Evolutionary conservation across 2,329 filamentous ascomycete species (phyloP).

Genomic region (Pseudogymnoascus sp.): DNA sequence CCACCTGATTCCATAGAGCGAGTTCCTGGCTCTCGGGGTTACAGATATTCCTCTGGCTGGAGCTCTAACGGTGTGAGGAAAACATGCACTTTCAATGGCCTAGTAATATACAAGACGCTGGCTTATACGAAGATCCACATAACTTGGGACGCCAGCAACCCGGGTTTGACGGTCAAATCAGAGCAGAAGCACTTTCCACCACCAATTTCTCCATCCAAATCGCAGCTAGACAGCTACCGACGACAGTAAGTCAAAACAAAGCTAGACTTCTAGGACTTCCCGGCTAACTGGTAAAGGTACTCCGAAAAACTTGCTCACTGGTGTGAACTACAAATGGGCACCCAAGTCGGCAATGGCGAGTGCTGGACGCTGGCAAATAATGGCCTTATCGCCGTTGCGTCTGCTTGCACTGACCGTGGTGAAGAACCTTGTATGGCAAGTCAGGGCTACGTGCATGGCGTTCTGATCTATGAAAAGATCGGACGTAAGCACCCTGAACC

Average conservation of each 20-base stretch:
- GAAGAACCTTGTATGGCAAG: slow-evolving; percentile 30
- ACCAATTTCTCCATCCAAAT: slow-evolving; percentile 22
- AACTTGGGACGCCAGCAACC: slow-evolving; percentile 32
- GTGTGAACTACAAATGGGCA: slow-evolving; percentile 28
- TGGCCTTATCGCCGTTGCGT: slow-evolving; percentile 27
- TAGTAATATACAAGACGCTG: slow-evolving; percentile 30
- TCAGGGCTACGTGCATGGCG: slow-evolving; percentile 30
- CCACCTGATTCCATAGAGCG: slow-evolving; percentile 22
- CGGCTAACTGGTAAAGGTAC: slow-evolving; percentile 23
- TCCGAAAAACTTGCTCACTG: slow-evolving; percentile 29
- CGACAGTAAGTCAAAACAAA: slow-evolving; percentile 16
- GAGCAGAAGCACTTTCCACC: slow-evolving; percentile 31
- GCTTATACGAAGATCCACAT: slow-evolving; percentile 32
- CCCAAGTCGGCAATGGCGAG: slow-evolving; percentile 33
- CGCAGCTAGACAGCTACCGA: slow-evolving; percentile 22
- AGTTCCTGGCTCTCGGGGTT: slow-evolving; percentile 16
- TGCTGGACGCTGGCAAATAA: slow-evolving; percentile 35
- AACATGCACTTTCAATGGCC: slow-evolving; percentile 28
- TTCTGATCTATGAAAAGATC: slow-evolving; percentile 29
- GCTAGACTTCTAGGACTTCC: background rate
- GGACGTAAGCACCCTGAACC: slow-evolving; percentile 22
- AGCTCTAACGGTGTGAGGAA: slow-evolving; percentile 22
- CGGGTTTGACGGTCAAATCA: slow-evolving; percentile 28
- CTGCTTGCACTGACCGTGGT: slow-evolving; percentile 19
- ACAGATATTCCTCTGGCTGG: slow-evolving; percentile 22